Conservation (phyloP, 2,329 filamentous ascomycete genomes). For the Neospermospora avenae region DNA sequence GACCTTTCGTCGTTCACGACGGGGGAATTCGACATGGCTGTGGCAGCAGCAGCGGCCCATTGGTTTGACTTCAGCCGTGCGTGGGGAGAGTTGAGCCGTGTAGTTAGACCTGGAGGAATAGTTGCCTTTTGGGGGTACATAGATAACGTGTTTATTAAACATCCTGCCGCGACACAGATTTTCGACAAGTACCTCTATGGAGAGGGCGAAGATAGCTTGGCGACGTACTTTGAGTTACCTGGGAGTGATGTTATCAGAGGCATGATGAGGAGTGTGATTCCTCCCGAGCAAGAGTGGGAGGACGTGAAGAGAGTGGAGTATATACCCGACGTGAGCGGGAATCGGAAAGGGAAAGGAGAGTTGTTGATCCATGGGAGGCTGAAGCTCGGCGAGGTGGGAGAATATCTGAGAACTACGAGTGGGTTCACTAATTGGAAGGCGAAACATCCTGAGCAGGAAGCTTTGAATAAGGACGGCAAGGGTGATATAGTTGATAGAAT, state of each 20-base stretch:
- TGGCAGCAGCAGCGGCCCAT: slow-evolving; percentile 57
- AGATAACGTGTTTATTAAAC: slow-evolving; percentile 57
- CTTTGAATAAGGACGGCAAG: slow-evolving; percentile 49
- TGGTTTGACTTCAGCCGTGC: slow-evolving; percentile 60
- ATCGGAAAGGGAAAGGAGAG: slow-evolving; percentile 40
- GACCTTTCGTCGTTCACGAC: slow-evolving; percentile 48
- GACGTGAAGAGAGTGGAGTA: slow-evolving; percentile 53
- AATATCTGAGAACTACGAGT: slow-evolving; percentile 61
- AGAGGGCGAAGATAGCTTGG: slow-evolving; percentile 50
- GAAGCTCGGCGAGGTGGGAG: slow-evolving; percentile 55
- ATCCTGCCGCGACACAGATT: slow-evolving; percentile 49
- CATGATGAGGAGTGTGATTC: slow-evolving; percentile 48
- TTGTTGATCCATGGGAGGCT: slow-evolving; percentile 52
- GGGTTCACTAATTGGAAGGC: slow-evolving; percentile 57
- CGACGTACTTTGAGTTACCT: slow-evolving; percentile 58
- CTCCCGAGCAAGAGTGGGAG: slow-evolving; percentile 50
- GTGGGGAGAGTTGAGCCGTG: slow-evolving; percentile 53
- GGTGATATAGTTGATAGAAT: slow-evolving; percentile 62
- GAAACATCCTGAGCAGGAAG: slow-evolving; percentile 48
- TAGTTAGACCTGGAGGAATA: slow-evolving; percentile 53
- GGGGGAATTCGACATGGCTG: slow-evolving; percentile 48
- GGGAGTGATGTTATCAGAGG: slow-evolving; percentile 53
- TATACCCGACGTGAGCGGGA: slow-evolving; percentile 48
- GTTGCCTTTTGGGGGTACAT: slow-evolving; percentile 67
- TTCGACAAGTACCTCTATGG: slow-evolving; percentile 56